Conservation (phyloP, 305 asterid genomes). For the Solanum aculeatissimum region DNA sequence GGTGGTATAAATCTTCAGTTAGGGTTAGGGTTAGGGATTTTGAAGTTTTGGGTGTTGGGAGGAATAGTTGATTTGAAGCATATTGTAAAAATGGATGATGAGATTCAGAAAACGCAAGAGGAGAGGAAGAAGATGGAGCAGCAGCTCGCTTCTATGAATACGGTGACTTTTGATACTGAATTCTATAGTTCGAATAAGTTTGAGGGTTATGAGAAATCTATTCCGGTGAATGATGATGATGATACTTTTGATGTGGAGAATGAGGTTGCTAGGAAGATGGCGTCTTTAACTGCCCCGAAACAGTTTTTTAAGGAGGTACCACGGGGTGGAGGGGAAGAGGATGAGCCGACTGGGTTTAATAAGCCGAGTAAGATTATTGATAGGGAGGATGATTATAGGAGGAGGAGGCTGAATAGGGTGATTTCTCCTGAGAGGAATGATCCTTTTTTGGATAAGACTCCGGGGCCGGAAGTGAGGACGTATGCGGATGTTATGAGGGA, state of each 20-base stretch:
- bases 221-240: slow-evolving; percentile 74
- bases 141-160: slow-evolving; percentile 67
- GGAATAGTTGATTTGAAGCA: not conserved
- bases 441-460: slow-evolving; percentile 89
- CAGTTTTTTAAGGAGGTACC: slow-evolving; percentile 58
- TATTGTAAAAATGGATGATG: slow-evolving; percentile 39
- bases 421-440: slow-evolving; percentile 86
- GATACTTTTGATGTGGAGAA: slow-evolving; percentile 55
- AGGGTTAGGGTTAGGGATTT: not conserved
- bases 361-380: slow-evolving; percentile 74
- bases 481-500: slow-evolving; percentile 88
- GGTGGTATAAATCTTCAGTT: not conserved
- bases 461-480: slow-evolving; percentile 77
- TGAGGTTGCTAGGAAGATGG: slow-evolving; percentile 69
- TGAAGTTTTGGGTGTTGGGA: not conserved
- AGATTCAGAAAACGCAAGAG: slow-evolving; percentile 62
- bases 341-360: slow-evolving; percentile 53
- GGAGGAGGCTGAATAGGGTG: slow-evolving; percentile 76
- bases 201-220: slow-evolving; percentile 83
- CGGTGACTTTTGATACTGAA: slow-evolving; percentile 70
- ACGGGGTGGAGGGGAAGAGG: slow-evolving; percentile 62
- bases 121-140: slow-evolving; percentile 93
- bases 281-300: slow-evolving; percentile 74
- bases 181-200: slow-evolving; percentile 48
- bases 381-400: slow-evolving; percentile 78